phyloP scores from a whole-genome alignment of 2,329 filamentous ascomycete species.

The Acrocalymma vagum region DNA sequence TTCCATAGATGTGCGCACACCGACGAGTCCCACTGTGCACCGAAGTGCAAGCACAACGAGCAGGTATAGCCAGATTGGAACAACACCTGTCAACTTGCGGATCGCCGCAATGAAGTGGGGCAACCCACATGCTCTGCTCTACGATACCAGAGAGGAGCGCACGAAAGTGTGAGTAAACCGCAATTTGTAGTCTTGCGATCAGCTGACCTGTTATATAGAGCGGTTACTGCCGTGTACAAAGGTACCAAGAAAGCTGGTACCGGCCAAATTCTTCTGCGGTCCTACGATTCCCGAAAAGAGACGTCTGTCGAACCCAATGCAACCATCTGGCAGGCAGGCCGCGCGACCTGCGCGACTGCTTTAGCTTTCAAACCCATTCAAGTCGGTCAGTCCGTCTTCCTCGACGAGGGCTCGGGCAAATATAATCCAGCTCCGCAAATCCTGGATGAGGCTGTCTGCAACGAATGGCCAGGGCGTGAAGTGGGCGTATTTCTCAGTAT shows the following conservation, averaged over 20 bases:
- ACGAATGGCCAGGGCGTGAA: constrained; percentile 95
- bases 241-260: constrained; percentile 73
- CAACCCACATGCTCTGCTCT: constrained; percentile 85
- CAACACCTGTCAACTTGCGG: constrained; percentile 65
- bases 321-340: constrained; percentile 95
- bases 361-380: constrained; percentile 96
- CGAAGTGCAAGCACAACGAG: constrained; percentile 82
- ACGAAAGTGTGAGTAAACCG: constrained; percentile 81
- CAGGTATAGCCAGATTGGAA: constrained; percentile 79
- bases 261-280: constrained; percentile 78
- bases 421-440: constrained; percentile 90
- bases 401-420: constrained; percentile 89
- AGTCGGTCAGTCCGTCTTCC: constrained; percentile 91
- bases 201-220: constrained; percentile 61
- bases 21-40: constrained; percentile 51
- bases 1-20: constrained; percentile 51
- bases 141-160: constrained; percentile 83
- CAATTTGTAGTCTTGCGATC: too few species aligned
- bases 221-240: constrained; percentile 89
- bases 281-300: constrained; percentile 94
- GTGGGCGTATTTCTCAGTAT: constrained; percentile 92
- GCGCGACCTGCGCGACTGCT: constrained; percentile 90
- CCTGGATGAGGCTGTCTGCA: constrained; percentile 88
- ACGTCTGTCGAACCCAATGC: constrained; percentile 91
- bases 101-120: constrained; percentile 68